Conservation (phyloP, 1,284 basidiomycete genomes). For the Rugosomyces carneus region DNA sequence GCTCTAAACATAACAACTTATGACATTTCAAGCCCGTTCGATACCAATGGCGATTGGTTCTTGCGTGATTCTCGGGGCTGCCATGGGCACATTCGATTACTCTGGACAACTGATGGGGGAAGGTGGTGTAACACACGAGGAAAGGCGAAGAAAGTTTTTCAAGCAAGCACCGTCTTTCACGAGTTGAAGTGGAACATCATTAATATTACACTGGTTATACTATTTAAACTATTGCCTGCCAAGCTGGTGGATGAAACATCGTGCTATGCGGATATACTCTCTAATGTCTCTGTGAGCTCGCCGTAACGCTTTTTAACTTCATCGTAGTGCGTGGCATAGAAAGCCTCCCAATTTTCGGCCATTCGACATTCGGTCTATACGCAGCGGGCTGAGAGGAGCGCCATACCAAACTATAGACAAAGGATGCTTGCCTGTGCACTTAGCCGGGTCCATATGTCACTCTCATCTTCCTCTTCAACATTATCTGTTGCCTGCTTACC, state of each 20-base stretch:
- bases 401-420: neutral
- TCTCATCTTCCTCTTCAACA: constrained; percentile 37
- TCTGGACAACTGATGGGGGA: constrained; percentile 60
- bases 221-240: no score
- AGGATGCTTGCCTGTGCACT: constrained; percentile 29
- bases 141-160: constrained; percentile 67
- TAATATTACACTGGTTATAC: no score
- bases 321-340: constrained; percentile 41
- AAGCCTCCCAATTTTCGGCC: constrained; percentile 46
- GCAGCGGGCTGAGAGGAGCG: constrained; percentile 6
- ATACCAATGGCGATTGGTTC: constrained; percentile 79
- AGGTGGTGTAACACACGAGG: constrained; percentile 41
- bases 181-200: no score
- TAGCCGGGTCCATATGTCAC: constrained; percentile 41
- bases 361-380: constrained; percentile 42
- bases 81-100: constrained; percentile 82
- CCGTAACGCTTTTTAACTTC: constrained; percentile 37
- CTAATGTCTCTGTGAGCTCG: constrained; percentile 7
- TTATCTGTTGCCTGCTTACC: constrained; percentile 30
- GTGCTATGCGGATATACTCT: neutral
- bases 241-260: no score
- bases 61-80: constrained; percentile 75
- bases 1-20: constrained; percentile 4
- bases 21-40: constrained; percentile 59
- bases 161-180: constrained; percentile 43